These are phyloP conservation scores for Penicillium sp. DNA, from an alignment of 2,329 filamentous ascomycete genomes.

Conservation along the genomic window DNA sequence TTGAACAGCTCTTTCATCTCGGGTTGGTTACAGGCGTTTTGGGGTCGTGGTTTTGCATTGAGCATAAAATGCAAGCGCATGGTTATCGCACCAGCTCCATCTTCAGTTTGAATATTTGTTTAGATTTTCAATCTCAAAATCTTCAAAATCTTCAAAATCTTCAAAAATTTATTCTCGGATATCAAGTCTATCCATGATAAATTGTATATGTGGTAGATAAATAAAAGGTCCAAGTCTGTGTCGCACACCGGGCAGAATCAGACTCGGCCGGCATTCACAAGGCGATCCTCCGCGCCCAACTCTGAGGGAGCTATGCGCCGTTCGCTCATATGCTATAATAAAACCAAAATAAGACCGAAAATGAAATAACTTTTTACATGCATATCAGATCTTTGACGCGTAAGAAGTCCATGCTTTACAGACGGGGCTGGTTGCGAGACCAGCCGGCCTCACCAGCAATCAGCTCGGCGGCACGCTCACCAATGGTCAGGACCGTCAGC, in stretches of 20 bases:
- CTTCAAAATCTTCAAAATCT: not conserved
- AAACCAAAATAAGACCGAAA: conserved; percentile 11
- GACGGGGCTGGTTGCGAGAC: conserved; percentile 49
- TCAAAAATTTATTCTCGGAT: not conserved
- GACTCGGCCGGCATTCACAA: not conserved
- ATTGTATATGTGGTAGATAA: conserved; percentile 8
- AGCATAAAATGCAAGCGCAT: conserved; percentile 2
- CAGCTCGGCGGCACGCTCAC: conserved; percentile 75
- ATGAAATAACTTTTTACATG: conserved; percentile 16
- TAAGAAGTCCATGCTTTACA: conserved; percentile 33
- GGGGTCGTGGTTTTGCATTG: not conserved
- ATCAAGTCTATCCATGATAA: not conserved
- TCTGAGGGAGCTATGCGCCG: conserved; percentile 10
- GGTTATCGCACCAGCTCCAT: not conserved
- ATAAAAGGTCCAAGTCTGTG: conserved; percentile 5
- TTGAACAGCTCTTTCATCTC: not conserved
- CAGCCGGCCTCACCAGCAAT: conserved; percentile 65
- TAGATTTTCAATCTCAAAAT: not conserved
- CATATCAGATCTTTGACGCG: conserved; percentile 9
- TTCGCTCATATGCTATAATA: conserved; percentile 20
- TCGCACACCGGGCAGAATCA: conserved; percentile 2
- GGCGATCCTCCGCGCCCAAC: not conserved
- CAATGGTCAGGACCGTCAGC: conserved; percentile 76
- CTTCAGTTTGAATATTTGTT: not conserved
- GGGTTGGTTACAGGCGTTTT: conserved; percentile 1